Evolutionary conservation across 805 yeast species (phyloP).

Genomic region (Candida koratica): DNA sequence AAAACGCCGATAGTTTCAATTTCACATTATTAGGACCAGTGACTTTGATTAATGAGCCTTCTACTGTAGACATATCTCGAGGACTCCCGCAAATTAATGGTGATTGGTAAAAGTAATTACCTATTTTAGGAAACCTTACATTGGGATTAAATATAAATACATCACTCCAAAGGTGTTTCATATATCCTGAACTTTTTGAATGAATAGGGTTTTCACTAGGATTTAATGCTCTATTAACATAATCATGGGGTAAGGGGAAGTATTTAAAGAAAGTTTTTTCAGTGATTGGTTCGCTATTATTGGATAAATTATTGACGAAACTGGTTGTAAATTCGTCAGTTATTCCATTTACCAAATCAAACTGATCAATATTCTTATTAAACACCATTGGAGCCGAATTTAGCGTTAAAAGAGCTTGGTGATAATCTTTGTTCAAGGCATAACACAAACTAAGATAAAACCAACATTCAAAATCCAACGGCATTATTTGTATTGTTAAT

Average conservation of each 20-base stretch:
- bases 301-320: conserved; percentile 17
- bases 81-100: conserved; percentile 33
- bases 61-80: conserved; percentile 34
- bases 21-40: conserved; percentile 27
- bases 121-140: conserved; percentile 33
- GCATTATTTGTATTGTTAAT: conserved; percentile 62
- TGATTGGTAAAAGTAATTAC: conserved; percentile 33
- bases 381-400: conserved; percentile 64
- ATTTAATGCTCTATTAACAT: conserved; percentile 1
- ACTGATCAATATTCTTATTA: conserved; percentile 31
- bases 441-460: conserved; percentile 57
- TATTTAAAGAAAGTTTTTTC: conserved; percentile 25
- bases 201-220: neutral
- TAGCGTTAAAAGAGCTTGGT: conserved; percentile 59
- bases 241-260: conserved; percentile 26
- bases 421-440: conserved; percentile 50
- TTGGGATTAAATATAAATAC: conserved; percentile 26
- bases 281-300: conserved; percentile 21
- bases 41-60: conserved; percentile 24
- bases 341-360: conserved; percentile 21
- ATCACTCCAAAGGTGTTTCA: conserved; percentile 32
- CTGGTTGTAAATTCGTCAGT: conserved; percentile 24
- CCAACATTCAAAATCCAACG: conserved; percentile 77
- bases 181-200: conserved; percentile 19
- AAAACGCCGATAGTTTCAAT: conserved; percentile 28